Evolutionary conservation across 306 rosid genomes (phyloP).

Genomic region (Myrica gale): DNA sequence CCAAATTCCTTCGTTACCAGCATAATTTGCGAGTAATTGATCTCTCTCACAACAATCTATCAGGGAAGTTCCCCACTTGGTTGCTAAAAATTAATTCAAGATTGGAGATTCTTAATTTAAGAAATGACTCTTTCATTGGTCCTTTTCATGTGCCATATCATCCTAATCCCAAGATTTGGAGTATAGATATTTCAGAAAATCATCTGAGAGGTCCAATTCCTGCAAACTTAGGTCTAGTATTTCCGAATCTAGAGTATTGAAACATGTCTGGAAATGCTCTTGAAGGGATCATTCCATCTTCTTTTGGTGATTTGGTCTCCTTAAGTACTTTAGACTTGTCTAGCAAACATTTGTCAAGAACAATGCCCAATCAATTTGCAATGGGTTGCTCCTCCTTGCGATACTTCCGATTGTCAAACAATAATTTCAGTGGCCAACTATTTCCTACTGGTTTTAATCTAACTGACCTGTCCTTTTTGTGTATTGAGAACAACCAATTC

Average conservation of each 20-base stretch:
- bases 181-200: not conserved
- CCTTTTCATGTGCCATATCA: constrained; percentile 6
- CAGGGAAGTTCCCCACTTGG: no score
- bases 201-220: not conserved
- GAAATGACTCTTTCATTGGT: not conserved
- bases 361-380: not conserved
- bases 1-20: not conserved
- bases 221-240: not conserved
- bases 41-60: no score
- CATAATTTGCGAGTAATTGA: not conserved
- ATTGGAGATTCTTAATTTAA: not conserved
- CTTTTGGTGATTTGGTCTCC: not conserved
- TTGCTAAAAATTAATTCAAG: not conserved
- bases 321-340: not conserved
- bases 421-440: no score
- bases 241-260: not conserved
- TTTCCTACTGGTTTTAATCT: no score
- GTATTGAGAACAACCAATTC: no score
- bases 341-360: not conserved
- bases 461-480: no score
- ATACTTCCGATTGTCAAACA: no score
- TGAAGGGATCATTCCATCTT: not conserved
- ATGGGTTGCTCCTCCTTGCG: not conserved
- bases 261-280: not conserved
- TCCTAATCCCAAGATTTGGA: not conserved